Conservation (phyloP, 768 basidiomycete species). For the Hortiboletus campestris region DNA sequence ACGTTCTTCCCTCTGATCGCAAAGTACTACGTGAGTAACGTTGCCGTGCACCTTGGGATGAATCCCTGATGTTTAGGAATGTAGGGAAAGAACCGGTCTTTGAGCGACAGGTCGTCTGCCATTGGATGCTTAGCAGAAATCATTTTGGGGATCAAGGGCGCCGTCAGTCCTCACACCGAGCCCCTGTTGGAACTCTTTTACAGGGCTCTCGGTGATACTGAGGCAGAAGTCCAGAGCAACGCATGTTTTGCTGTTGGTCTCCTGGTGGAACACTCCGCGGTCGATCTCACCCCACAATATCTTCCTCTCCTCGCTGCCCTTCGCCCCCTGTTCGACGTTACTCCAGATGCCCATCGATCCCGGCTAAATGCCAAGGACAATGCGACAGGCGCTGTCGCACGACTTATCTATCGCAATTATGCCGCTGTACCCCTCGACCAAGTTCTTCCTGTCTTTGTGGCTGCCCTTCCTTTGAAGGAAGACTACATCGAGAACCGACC, state of each 20-base stretch:
- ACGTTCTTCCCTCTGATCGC: slow-evolving; percentile 88
- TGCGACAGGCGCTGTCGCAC: slow-evolving; percentile 89
- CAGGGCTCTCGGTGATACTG: slow-evolving; percentile 75
- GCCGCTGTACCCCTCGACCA: slow-evolving; percentile 83
- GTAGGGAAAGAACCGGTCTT: slow-evolving; percentile 81
- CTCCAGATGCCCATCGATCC: slow-evolving; percentile 59
- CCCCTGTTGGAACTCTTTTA: slow-evolving; percentile 82
- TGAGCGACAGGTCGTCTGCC: slow-evolving; percentile 89
- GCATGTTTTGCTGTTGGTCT: slow-evolving; percentile 93
- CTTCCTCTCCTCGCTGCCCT: slow-evolving; percentile 73
- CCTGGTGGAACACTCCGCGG: slow-evolving; percentile 80
- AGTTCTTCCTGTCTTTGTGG: slow-evolving; percentile 82
- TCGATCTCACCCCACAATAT: slow-evolving; percentile 83
- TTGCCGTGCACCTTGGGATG: not conserved
- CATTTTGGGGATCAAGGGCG: slow-evolving; percentile 85
- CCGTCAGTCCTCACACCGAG: slow-evolving; percentile 82
- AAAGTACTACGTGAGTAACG: slow-evolving; percentile 80
- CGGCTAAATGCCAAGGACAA: slow-evolving; percentile 90
- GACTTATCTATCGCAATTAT: slow-evolving; percentile 80
- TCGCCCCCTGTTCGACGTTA: slow-evolving; percentile 73
- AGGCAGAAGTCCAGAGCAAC: slow-evolving; percentile 94
- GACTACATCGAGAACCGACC: slow-evolving; percentile 90
- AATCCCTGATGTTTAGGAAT: not conserved
- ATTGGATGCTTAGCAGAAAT: slow-evolving; percentile 96
- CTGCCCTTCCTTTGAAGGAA: slow-evolving; percentile 79